These are phyloP conservation scores for Teratosphaeriaceae sp. DNA, from an alignment of 2,329 filamentous ascomycete genomes.

Conservation along the genomic window DNA sequence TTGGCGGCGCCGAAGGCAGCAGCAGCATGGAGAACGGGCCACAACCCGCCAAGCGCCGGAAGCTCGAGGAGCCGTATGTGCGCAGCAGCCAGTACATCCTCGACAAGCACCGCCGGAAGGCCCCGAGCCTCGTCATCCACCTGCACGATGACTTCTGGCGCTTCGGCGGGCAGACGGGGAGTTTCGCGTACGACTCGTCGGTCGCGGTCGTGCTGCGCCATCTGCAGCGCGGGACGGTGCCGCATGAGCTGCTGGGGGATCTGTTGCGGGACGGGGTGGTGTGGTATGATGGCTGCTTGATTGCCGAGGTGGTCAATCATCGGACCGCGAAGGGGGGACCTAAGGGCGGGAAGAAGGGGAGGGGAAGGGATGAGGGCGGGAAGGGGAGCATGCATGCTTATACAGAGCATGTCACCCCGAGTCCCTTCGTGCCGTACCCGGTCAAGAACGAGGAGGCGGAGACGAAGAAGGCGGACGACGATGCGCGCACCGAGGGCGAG, in stretches of 20 bases:
- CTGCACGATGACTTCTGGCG: slow-evolving; percentile 79
- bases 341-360: slow-evolving; percentile 29
- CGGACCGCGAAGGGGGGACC: slow-evolving; percentile 58
- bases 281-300: slow-evolving; percentile 92
- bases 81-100: slow-evolving; percentile 71
- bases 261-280: slow-evolving; percentile 63
- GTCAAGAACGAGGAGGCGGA: too few species aligned
- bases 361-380: slow-evolving; percentile 49
- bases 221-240: slow-evolving; percentile 67
- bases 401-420: slow-evolving; percentile 84
- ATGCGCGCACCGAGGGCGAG: slow-evolving; percentile 10
- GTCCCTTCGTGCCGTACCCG: slow-evolving; percentile 73
- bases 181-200: slow-evolving; percentile 84
- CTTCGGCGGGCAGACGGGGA: slow-evolving; percentile 90
- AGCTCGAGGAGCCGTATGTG: slow-evolving; percentile 41
- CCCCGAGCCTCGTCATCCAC: slow-evolving; percentile 81
- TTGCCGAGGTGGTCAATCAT: slow-evolving; percentile 90
- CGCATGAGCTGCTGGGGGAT: slow-evolving; percentile 80
- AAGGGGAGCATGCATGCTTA: slow-evolving; percentile 89
- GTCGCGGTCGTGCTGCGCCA: slow-evolving; percentile 80
- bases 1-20: too few species aligned
- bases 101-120: slow-evolving; percentile 64
- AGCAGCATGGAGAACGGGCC: slow-evolving; percentile 23
- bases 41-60: slow-evolving; percentile 21
- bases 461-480: slow-evolving; percentile 29